Percentiles rank a stretch among this genome's conserved stretches.
Conservation (phyloP, 2,329 filamentous ascomycete species). For the Aureobasidium sp. region DNA sequence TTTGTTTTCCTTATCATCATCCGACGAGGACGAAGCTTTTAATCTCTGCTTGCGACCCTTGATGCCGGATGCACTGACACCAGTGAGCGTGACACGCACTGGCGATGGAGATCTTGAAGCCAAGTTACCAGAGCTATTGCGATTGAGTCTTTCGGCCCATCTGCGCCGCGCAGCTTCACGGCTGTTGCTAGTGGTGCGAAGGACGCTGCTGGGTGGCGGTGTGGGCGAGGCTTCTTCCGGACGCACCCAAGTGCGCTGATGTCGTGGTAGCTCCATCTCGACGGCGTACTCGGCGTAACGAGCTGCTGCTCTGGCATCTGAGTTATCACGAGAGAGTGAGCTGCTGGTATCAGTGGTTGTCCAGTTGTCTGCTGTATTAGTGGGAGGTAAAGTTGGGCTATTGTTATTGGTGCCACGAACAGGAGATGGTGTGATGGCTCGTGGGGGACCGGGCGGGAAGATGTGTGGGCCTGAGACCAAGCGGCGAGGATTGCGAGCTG, state of each 20-base stretch:
- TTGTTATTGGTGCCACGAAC: not conserved
- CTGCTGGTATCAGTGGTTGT: conserved; percentile 16
- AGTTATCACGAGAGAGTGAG: conserved; percentile 17
- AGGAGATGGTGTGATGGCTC: conserved; percentile 24
- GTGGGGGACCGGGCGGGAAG: conserved; percentile 26
- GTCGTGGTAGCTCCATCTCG: conserved; percentile 18
- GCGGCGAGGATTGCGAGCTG: conserved; percentile 22
- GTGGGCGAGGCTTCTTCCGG: conserved; percentile 31
- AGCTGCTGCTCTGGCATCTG: conserved; percentile 10
- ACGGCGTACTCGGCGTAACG: conserved; percentile 1
- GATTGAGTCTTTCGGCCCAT: conserved; percentile 10
- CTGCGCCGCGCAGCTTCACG: conserved; percentile 4
- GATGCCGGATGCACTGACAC: conserved; percentile 8
- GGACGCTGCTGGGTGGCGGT: conserved; percentile 25
- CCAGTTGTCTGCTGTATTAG: conserved; percentile 2
- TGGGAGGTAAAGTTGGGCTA: not conserved
- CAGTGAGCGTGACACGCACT: conserved; percentile 16
- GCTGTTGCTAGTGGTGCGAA: conserved; percentile 1
- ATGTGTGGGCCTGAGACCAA: conserved; percentile 19
- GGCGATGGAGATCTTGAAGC: conserved; percentile 23
- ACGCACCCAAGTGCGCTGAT: conserved; percentile 26
- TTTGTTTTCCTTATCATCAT: conserved; percentile 12
- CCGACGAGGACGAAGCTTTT: not conserved
- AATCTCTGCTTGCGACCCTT: conserved; percentile 1
- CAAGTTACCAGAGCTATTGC: conserved; percentile 19